Evolutionary conservation across 2,329 filamentous ascomycete genomes (phyloP).

Genomic region (Pestalotiopsis sp.): DNA sequence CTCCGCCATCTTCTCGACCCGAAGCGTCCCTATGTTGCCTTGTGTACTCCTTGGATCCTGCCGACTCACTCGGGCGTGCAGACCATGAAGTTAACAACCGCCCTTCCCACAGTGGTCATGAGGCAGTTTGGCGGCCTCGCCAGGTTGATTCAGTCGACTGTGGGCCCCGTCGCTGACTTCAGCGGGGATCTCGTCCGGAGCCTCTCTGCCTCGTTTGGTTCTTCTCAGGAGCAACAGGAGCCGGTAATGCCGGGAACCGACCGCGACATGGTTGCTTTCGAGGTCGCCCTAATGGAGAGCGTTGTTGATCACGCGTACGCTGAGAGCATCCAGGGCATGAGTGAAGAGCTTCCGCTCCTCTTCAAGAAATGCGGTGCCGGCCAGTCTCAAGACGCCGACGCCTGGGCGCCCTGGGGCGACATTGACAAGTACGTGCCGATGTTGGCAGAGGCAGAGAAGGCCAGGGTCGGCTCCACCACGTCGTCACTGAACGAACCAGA

Average conservation of each 20-base stretch:
- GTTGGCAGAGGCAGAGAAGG: conserved; percentile 17
- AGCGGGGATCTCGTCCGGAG: conserved; percentile 16
- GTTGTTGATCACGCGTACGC: conserved; percentile 12
- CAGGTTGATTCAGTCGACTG: conserved; percentile 8
- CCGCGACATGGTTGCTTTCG: conserved; percentile 14
- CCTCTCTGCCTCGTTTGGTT: conserved; percentile 6
- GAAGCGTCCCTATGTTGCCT: conserved; percentile 19
- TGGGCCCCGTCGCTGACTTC: conserved; percentile 16
- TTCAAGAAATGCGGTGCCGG: conserved; percentile 14
- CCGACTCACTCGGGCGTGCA: conserved; percentile 19
- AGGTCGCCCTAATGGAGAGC: conserved; percentile 14
- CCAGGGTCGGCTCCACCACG: not conserved
- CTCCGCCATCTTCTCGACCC: conserved; percentile 24
- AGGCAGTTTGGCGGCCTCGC: conserved; percentile 16
- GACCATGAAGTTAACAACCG: conserved; percentile 13
- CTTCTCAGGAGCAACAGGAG: not conserved
- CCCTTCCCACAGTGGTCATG: conserved; percentile 19
- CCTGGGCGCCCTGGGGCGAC: conserved; percentile 22
- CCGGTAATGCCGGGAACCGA: conserved; percentile 15
- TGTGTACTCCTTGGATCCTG: conserved; percentile 21
- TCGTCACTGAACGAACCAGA: not conserved
- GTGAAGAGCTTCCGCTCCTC: conserved; percentile 21
- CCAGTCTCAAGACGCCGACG: conserved; percentile 10
- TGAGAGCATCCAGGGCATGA: conserved; percentile 18
- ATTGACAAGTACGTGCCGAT: conserved; percentile 21